A percentile compares a stretch with the other conserved stretches of the same genome.
These are phyloP conservation scores for Chimonanthus salicifolius DNA, from an alignment of 164 flowering plant genomes.

Conservation along the genomic window DNA sequence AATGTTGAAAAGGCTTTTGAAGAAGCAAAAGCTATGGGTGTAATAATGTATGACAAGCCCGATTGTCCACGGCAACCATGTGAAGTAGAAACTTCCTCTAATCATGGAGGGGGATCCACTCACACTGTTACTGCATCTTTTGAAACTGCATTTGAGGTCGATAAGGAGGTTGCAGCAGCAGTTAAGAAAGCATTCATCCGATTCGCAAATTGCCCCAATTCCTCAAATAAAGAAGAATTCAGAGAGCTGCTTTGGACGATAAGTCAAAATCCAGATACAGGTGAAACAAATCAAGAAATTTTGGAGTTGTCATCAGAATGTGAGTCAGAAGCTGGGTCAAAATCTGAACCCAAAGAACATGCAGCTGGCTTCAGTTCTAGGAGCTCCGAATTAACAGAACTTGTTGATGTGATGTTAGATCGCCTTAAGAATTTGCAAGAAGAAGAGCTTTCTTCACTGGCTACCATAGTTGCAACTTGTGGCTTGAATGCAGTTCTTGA, in stretches of 20 bases:
- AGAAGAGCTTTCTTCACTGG: slow-evolving; percentile 86
- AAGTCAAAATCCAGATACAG: slow-evolving; percentile 63
- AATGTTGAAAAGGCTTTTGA: slow-evolving; percentile 72
- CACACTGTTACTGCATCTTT: slow-evolving; percentile 75
- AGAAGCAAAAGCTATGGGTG: slow-evolving; percentile 70
- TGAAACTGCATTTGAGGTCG: slow-evolving; percentile 91
- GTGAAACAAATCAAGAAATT: slow-evolving; percentile 31
- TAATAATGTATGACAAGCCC: slow-evolving; percentile 73
- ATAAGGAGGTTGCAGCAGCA: slow-evolving; percentile 86
- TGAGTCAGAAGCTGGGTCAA: slow-evolving; percentile 44
- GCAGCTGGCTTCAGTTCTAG: slow-evolving; percentile 14
- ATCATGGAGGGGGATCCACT: slow-evolving; percentile 48
- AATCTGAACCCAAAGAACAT: slow-evolving; percentile 24
- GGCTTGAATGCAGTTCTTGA: slow-evolving; percentile 86
- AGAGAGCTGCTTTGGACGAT: slow-evolving; percentile 56
- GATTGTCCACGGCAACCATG: slow-evolving; percentile 45
- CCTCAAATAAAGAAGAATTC: slow-evolving; percentile 53
- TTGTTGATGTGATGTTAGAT: slow-evolving; percentile 70
- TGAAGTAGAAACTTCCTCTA: slow-evolving; percentile 50
- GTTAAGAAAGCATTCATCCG: slow-evolving; percentile 70
- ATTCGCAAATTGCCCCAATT: slow-evolving; percentile 51
- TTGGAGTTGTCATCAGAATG: slow-evolving; percentile 42
- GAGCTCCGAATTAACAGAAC: slow-evolving; percentile 21
- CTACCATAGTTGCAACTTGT: slow-evolving; percentile 93
- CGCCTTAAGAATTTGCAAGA: slow-evolving; percentile 69